Evolutionary conservation across 768 basidiomycete genomes (phyloP).

Genomic region (Lactarius trivialis): DNA sequence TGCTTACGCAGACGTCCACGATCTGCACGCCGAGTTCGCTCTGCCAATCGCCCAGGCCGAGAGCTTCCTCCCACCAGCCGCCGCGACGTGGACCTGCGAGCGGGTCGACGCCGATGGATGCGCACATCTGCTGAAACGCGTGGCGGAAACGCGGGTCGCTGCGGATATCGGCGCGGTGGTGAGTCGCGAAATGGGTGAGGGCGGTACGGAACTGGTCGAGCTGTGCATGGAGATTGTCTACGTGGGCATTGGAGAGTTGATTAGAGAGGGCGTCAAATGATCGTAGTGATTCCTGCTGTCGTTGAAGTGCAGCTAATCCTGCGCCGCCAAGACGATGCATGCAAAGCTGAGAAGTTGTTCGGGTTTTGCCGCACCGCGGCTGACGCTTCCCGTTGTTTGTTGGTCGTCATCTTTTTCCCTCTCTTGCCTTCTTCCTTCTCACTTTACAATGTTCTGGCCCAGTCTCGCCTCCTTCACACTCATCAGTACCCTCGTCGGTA

Average conservation of each 20-base stretch:
- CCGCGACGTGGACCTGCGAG: constrained; percentile 79
- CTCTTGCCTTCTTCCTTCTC: constrained; percentile 11
- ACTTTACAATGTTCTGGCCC: constrained; percentile 30
- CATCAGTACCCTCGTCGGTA: constrained; percentile 35
- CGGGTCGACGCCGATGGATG: constrained; percentile 91
- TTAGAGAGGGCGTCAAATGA: constrained; percentile 80
- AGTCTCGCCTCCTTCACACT: constrained; percentile 31
- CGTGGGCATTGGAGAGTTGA: constrained; percentile 67
- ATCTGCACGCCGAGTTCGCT: constrained; percentile 94
- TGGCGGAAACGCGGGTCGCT: constrained; percentile 81
- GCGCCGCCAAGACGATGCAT: constrained; percentile 74
- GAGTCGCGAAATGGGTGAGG: constrained; percentile 75
- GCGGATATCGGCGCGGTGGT: constrained; percentile 79
- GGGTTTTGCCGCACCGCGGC: not conserved
- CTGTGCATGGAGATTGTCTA: constrained; percentile 74
- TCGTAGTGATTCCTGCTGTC: constrained; percentile 74
- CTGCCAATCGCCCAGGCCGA: constrained; percentile 90
- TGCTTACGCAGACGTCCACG: constrained; percentile 86
- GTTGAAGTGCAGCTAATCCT: constrained; percentile 83
- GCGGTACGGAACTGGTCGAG: constrained; percentile 80
- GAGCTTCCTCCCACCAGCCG: constrained; percentile 88
- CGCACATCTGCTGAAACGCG: constrained; percentile 94
- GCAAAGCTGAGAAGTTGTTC: not conserved
- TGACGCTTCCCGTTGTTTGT: not conserved
- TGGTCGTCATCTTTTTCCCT: not conserved